Evolutionary conservation across 768 basidiomycete genomes (phyloP).

Genomic region (Tylopilus felleus): DNA sequence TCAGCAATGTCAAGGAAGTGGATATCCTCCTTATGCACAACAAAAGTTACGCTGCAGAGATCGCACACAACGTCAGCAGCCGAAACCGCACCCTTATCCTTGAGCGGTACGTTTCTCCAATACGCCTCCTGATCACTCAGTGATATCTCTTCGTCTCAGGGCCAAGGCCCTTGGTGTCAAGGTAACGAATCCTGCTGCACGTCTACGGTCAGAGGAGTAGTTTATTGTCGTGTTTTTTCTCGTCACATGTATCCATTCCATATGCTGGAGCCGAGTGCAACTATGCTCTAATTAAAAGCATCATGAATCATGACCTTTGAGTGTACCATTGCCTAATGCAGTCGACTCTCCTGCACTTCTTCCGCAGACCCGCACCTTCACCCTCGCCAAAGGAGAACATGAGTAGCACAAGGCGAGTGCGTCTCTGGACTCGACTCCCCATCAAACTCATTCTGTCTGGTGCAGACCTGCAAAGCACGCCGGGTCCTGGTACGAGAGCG

Average conservation of each 20-base stretch:
- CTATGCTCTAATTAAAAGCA: slow-evolving; percentile 39
- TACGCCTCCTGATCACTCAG: neutral
- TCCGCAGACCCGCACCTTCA: slow-evolving; percentile 13
- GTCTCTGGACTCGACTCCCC: neutral
- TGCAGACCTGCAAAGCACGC: slow-evolving; percentile 75
- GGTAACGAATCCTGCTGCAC: slow-evolving; percentile 90
- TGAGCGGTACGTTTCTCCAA: slow-evolving; percentile 58
- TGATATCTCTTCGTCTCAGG: slow-evolving; percentile 37
- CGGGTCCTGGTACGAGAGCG: slow-evolving; percentile 81
- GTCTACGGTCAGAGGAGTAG: slow-evolving; percentile 93
- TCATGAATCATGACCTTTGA: slow-evolving; percentile 12
- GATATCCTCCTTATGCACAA: slow-evolving; percentile 98
- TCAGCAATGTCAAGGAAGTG: slow-evolving; percentile 90
- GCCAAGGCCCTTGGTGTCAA: slow-evolving; percentile 87
- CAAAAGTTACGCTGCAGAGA: slow-evolving; percentile 92
- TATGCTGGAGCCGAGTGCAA: slow-evolving; percentile 50
- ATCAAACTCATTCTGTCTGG: neutral
- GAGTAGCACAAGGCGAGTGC: slow-evolving; percentile 27
- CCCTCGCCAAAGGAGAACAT: slow-evolving; percentile 17
- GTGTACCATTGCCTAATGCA: slow-evolving; percentile 25
- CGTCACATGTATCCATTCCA: slow-evolving; percentile 43
- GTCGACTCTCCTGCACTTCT: slow-evolving; percentile 16
- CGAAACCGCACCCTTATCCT: slow-evolving; percentile 90
- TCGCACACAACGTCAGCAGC: slow-evolving; percentile 94
- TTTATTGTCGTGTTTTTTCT: slow-evolving; percentile 37